Evolutionary conservation across 2,329 filamentous ascomycete species (phyloP).

Genomic region (Aspergillus carbonarius): DNA sequence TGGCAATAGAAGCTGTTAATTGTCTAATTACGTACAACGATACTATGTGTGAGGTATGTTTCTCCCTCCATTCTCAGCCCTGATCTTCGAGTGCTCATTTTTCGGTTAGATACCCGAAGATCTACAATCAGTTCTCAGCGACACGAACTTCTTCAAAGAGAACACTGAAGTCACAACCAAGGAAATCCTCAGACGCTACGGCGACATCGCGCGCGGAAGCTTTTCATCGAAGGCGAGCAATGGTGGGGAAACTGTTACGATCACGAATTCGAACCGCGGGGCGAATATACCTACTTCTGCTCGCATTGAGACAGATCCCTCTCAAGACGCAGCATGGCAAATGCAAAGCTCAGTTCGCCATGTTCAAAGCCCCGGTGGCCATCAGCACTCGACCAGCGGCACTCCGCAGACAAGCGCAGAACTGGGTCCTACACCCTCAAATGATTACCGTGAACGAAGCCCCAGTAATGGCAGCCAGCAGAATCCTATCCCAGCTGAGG

Average conservation of each 20-base stretch:
- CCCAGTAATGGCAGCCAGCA: conserved; percentile 36
- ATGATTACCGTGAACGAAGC: conserved; percentile 36
- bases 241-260: conserved; percentile 55
- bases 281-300: conserved; percentile 53
- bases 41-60: conserved; percentile 89
- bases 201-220: conserved; percentile 70
- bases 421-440: conserved; percentile 25
- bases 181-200: conserved; percentile 92
- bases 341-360: conserved; percentile 82
- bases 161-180: conserved; percentile 90
- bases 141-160: conserved; percentile 77
- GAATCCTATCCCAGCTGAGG: conserved; percentile 26
- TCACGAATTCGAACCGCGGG: conserved; percentile 40
- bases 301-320: conserved; percentile 81
- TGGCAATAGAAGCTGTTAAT: conserved; percentile 89
- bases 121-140: conserved; percentile 79
- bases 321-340: conserved; percentile 68
- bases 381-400: conserved; percentile 31
- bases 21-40: conserved; percentile 90
- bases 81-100: conserved; percentile 4
- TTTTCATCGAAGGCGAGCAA: conserved; percentile 55
- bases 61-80: conserved; percentile 14
- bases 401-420: conserved; percentile 27
- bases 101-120: conserved; percentile 79
- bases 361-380: conserved; percentile 52